phyloP scores from a whole-genome alignment of 139 green algal genomes.

The Chlorella sorokiniana region DNA sequence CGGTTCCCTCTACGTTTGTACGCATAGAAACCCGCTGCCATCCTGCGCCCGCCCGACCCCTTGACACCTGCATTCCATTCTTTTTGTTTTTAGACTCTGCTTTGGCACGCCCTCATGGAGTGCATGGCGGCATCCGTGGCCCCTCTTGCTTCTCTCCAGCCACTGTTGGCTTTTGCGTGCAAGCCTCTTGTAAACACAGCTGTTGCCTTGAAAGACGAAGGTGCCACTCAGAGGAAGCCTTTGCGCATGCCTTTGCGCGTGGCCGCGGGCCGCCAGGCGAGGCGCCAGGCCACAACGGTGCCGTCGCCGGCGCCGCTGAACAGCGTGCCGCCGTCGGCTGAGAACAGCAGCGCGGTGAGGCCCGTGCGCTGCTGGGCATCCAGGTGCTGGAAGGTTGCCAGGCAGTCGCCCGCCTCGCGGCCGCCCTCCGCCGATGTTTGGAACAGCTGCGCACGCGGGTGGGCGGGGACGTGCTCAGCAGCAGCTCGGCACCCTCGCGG shows the following conservation, averaged over 20 bases:
- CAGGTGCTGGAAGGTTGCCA: slow-evolving; percentile 41
- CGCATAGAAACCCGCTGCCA: no score
- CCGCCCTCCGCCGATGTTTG: not conserved
- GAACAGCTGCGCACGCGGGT: slow-evolving; percentile 18
- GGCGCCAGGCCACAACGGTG: slow-evolving; percentile 31
- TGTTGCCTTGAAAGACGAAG: not conserved
- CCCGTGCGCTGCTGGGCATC: slow-evolving; percentile 17
- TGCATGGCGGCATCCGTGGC: no score
- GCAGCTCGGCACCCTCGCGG: not conserved
- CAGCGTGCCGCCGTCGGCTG: slow-evolving; percentile 8
- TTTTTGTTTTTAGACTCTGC: no score
- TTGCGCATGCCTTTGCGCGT: not conserved
- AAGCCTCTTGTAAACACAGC: not conserved
- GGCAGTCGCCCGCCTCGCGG: slow-evolving; percentile 32
- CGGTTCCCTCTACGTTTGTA: no score
- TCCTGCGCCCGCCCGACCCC: no score
- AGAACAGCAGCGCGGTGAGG: slow-evolving; percentile 34
- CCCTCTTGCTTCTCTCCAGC: no score
- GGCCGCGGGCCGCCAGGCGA: not conserved
- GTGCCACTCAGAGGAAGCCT: slow-evolving; percentile 18
- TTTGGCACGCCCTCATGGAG: no score
- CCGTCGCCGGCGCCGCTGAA: slow-evolving; percentile 39
- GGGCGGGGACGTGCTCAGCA: not conserved
- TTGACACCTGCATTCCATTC: no score
- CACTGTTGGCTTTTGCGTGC: not conserved